phyloP scores from a whole-genome alignment of 768 basidiomycete species.

The Suillus alpinus region DNA sequence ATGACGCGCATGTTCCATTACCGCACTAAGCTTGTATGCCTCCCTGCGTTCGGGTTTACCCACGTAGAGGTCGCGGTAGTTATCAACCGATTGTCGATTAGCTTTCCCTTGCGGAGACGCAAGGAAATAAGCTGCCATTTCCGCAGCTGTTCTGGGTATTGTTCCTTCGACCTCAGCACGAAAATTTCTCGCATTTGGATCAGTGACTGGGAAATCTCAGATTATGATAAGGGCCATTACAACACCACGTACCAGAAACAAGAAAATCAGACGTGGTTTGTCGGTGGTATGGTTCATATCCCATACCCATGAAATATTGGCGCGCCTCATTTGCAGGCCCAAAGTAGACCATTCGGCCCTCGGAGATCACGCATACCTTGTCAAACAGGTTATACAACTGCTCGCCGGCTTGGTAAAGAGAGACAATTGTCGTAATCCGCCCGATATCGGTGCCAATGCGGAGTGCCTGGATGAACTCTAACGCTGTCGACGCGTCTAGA shows the following conservation, averaged over 20 bases:
- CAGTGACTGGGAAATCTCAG: conserved; percentile 42
- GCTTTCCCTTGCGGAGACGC: conserved; percentile 36
- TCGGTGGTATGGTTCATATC: conserved; percentile 50
- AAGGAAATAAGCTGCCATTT: conserved; percentile 52
- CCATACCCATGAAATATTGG: conserved; percentile 58
- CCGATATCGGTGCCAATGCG: conserved; percentile 63
- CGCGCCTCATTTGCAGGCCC: conserved; percentile 53
- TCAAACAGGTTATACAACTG: conserved; percentile 63
- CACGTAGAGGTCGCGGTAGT: conserved; percentile 45
- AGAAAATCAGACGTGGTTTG: conserved; percentile 67
- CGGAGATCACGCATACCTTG: conserved; percentile 65
- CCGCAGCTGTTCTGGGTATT: conserved; percentile 46
- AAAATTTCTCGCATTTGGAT: conserved; percentile 56
- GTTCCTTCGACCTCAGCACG: conserved; percentile 25
- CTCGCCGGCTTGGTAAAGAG: conserved; percentile 85
- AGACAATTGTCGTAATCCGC: conserved; percentile 62
- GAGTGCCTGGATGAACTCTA: conserved; percentile 70
- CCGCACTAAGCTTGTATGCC: conserved; percentile 48
- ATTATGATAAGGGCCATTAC: background rate
- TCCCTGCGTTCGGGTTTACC: conserved; percentile 40
- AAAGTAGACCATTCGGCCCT: conserved; percentile 58
- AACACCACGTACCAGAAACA: conserved; percentile 27
- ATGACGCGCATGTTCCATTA: conserved; percentile 50
- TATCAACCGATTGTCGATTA: conserved; percentile 48
- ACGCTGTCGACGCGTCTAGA: conserved; percentile 66